Base-by-base conservation (phyloP, 352 stramenopile species). In the Globisporangium radiosum region DNA sequence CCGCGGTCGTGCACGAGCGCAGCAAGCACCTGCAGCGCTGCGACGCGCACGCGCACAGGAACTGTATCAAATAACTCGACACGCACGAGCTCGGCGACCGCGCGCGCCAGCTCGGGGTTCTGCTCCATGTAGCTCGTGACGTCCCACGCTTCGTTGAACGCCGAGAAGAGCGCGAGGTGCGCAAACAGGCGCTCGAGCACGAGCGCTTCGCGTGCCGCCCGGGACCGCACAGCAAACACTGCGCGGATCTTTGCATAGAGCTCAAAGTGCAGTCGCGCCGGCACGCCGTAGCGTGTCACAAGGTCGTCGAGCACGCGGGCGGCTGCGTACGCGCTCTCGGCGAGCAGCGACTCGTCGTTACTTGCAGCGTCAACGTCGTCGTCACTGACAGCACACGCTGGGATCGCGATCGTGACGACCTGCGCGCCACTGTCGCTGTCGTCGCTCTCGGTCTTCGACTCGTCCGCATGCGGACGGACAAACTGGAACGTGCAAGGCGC, bases 51-150 rank as follows among this genome's bases (percentile, higher is more conserved):
- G 0, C 75, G 69, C 8, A 82, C 60, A 7, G 84, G 75, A 5
- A 92, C 72, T 1, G 72, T 78, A 3, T 87, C 72, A 56, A 76
- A 72, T 44, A 71, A 73, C 50, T 95, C 86, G 6, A 91, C 74
- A 9, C 84, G 84, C 65, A 93, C 59, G 1, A 95, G 64, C 53
- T 95, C 84, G 3, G 89, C 78, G 19, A 95, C 63, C 7, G 70
- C 69, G 10, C 82, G 79, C 13, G 77, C 87, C 14, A 95, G 72
- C 39, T 92, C 83, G 6, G 81, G 66, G 66, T 92, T 85, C 38
- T 87, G 69, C 52, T 94, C 83, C 45, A 94, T 73, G 59, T 90
- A 90, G 65, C 73, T 85, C 9, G 76, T 85, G 38, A 92, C 81
- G 51, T 95, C 82, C 54, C 73, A 77, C 7, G 82, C 70, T 52